These are phyloP conservation scores for Ophiostoma tasmaniense DNA, from an alignment of 2,329 filamentous ascomycete genomes.

Conservation along the genomic window DNA sequence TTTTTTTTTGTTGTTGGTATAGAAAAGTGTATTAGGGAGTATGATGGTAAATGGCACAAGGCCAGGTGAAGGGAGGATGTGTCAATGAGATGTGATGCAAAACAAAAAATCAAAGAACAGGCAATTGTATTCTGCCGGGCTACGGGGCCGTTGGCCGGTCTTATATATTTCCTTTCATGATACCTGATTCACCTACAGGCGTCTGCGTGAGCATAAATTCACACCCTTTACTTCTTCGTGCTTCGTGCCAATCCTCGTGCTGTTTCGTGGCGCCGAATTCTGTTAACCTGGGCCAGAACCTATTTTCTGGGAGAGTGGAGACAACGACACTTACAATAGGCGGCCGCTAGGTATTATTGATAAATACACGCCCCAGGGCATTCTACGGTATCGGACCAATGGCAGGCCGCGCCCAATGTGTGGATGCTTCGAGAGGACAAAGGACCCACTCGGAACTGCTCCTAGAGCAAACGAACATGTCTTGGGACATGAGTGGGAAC, in stretches of 20 bases:
- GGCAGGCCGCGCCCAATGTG: neutral
- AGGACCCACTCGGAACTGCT: neutral
- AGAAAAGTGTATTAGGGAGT: neutral
- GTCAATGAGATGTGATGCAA: neutral
- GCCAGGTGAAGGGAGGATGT: neutral
- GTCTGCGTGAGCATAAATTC: neutral
- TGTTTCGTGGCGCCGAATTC: constrained; percentile 7
- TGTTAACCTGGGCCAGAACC: neutral
- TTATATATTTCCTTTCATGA: neutral
- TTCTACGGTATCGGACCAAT: neutral
- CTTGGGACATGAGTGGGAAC: neutral
- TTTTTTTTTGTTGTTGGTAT: neutral
- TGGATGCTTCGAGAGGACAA: neutral
- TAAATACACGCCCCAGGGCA: neutral
- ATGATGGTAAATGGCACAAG: neutral
- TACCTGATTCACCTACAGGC: neutral
- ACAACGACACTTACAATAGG: neutral
- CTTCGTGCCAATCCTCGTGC: constrained; percentile 8
- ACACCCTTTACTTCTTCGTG: neutral
- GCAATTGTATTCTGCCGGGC: neutral
- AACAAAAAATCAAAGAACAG: neutral
- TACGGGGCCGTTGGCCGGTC: neutral
- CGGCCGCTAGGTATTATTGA: neutral
- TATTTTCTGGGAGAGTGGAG: neutral
- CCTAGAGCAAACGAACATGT: neutral